Conservation (phyloP, 2,329 filamentous ascomycete species). For the Aspergillus costaricaensis region DNA sequence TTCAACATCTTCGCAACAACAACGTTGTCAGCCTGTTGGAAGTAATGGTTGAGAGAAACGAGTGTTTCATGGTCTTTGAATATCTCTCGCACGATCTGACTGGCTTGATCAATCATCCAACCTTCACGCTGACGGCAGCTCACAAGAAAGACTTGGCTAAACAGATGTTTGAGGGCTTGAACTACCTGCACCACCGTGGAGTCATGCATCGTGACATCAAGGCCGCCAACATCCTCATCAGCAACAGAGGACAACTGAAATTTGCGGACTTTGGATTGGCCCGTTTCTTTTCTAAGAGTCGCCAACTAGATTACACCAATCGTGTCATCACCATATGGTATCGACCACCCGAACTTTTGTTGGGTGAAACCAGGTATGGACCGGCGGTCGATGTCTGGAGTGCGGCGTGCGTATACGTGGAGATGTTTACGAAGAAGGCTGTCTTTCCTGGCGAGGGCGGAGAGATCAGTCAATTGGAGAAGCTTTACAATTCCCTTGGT, state of each 20-base stretch:
- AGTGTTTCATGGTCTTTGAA: conserved; percentile 99
- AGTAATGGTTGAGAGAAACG: conserved; percentile 98
- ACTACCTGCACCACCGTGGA: conserved; percentile 90
- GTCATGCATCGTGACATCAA: conserved; percentile 98
- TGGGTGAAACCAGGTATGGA: conserved; percentile 88
- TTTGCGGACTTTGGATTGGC: conserved; percentile 95
- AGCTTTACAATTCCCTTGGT: conserved; percentile 90
- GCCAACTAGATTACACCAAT: conserved; percentile 94
- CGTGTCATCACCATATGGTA: conserved; percentile 99
- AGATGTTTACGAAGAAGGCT: conserved; percentile 90
- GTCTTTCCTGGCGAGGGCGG: conserved; percentile 95
- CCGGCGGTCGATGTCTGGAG: conserved; percentile 95
- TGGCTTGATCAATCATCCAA: conserved; percentile 89
- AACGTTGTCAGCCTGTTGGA: conserved; percentile 89
- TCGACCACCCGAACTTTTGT: conserved; percentile 81
- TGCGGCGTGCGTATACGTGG: conserved; percentile 91
- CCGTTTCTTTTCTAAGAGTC: conserved; percentile 90
- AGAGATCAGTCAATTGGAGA: conserved; percentile 94
- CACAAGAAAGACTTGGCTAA: conserved; percentile 93
- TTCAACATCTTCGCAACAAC: conserved; percentile 86
- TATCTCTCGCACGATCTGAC: conserved; percentile 96
- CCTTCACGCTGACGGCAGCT: conserved; percentile 77
- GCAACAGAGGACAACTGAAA: conserved; percentile 84
- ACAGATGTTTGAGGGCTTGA: conserved; percentile 89
- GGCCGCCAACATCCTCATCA: conserved; percentile 94